Percentiles rank a stretch among this genome's conserved stretches.
Conservation (phyloP, 2,329 filamentous ascomycete species). For the Fusarium buharicum region DNA sequence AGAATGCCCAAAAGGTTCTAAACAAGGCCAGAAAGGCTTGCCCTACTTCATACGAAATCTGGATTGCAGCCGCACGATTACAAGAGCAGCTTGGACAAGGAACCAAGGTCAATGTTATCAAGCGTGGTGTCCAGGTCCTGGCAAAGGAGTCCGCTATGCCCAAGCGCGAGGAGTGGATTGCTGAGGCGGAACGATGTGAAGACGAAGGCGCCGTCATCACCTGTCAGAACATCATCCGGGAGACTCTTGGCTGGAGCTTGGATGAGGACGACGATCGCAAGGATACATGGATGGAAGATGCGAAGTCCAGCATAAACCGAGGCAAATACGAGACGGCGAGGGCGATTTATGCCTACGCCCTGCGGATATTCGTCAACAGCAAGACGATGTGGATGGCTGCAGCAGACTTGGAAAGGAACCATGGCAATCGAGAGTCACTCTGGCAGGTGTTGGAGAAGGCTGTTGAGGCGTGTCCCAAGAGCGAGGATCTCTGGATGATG, state of each 20-base stretch:
- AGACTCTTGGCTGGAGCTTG: slow-evolving; percentile 91
- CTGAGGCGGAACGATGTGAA: slow-evolving; percentile 93
- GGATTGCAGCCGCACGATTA: slow-evolving; percentile 91
- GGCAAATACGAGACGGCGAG: slow-evolving; percentile 90
- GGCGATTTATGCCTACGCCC: slow-evolving; percentile 91
- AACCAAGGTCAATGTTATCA: slow-evolving; percentile 89
- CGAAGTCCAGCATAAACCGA: slow-evolving; percentile 80
- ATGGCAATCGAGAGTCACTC: slow-evolving; percentile 84
- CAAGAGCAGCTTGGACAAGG: slow-evolving; percentile 88
- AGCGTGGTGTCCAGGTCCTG: slow-evolving; percentile 87
- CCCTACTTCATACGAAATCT: slow-evolving; percentile 93
- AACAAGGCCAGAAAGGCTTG: slow-evolving; percentile 95
- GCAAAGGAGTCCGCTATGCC: slow-evolving; percentile 95
- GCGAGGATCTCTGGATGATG: slow-evolving; percentile 94
- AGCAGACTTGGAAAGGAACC: slow-evolving; percentile 88
- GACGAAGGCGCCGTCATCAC: slow-evolving; percentile 88
- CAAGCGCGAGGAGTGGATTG: slow-evolving; percentile 96
- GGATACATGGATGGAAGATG: slow-evolving; percentile 95
- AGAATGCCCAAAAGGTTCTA: slow-evolving; percentile 93
- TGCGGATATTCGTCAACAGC: slow-evolving; percentile 89
- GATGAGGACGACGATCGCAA: slow-evolving; percentile 97
- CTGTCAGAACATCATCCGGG: slow-evolving; percentile 87
- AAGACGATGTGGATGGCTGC: slow-evolving; percentile 90
- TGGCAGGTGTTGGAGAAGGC: slow-evolving; percentile 91
- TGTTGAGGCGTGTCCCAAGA: slow-evolving; percentile 90